Percentiles rank a stretch among this genome's conserved stretches.
These are phyloP conservation scores for Kluyveromyces wickerhamii DNA, from an alignment of 805 yeast species.

Conservation along the genomic window DNA sequence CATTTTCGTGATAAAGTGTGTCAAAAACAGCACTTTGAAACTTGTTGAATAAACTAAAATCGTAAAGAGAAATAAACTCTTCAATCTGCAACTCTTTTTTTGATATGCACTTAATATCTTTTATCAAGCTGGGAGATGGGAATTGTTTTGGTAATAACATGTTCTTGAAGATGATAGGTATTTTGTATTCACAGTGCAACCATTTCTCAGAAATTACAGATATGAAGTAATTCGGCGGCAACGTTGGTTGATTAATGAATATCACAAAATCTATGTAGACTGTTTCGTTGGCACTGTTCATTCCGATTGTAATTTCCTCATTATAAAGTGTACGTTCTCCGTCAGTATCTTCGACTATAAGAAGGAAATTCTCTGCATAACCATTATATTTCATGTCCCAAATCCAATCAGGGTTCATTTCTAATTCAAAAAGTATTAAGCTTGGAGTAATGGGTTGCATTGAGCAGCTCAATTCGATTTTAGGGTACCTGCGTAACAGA, in stretches of 20 bases:
- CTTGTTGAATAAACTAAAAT: constrained; percentile 52
- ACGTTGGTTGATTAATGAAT: constrained; percentile 21
- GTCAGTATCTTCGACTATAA: constrained; percentile 75
- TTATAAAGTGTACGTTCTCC: constrained; percentile 64
- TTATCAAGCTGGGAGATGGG: constrained; percentile 20
- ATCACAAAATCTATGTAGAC: constrained; percentile 60
- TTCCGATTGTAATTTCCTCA: constrained; percentile 46
- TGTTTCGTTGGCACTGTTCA: constrained; percentile 42
- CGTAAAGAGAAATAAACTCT: constrained; percentile 40
- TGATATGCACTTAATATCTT: constrained; percentile 36
- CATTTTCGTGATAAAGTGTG: constrained; percentile 47
- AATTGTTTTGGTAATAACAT: constrained; percentile 24
- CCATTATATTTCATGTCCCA: constrained; percentile 71
- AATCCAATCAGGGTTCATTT: constrained; percentile 61
- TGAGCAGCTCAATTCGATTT: constrained; percentile 46
- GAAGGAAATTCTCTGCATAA: constrained; percentile 51
- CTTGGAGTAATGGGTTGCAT: constrained; percentile 75
- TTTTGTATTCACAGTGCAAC: constrained; percentile 63
- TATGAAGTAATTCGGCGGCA: constrained; percentile 70
- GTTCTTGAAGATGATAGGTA: constrained; percentile 42
- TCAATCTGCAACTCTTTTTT: constrained; percentile 39
- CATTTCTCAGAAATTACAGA: constrained; percentile 73
- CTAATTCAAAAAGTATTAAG: constrained; percentile 57
- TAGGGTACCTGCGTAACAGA: constrained; percentile 66
- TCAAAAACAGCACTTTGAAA: constrained; percentile 69